phyloP scores from a whole-genome alignment of 192 early-diverging fungal species.

The Geranomyces variabilis region DNA sequence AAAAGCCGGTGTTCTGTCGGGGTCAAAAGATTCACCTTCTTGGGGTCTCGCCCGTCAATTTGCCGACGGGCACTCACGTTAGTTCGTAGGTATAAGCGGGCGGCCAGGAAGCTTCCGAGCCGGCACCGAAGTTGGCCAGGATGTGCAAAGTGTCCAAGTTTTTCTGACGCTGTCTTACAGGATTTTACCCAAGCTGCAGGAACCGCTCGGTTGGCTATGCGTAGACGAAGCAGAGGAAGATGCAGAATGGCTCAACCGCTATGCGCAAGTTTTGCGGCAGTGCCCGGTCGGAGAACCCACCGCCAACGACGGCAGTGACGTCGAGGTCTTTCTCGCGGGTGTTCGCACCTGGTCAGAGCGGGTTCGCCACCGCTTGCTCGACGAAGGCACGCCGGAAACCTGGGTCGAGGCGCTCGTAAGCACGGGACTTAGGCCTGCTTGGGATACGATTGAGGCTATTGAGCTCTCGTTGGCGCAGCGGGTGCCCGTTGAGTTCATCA shows the following conservation, averaged over 20 bases:
- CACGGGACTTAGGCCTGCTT: slow-evolving; percentile 29
- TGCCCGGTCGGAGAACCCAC: slow-evolving; percentile 12
- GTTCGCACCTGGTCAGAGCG: slow-evolving; percentile 32
- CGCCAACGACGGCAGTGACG: not conserved
- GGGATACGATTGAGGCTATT: slow-evolving; percentile 27
- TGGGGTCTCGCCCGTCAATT: slow-evolving; percentile 28
- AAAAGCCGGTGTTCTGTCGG: slow-evolving; percentile 7
- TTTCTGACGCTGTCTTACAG: not conserved
- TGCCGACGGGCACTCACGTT: slow-evolving; percentile 18
- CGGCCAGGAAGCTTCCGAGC: not conserved
- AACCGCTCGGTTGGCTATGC: slow-evolving; percentile 21
- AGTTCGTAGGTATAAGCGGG: not conserved
- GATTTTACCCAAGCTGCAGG: slow-evolving; percentile 8
- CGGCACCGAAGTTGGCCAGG: not conserved
- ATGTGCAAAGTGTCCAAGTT: not conserved
- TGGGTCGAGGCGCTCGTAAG: slow-evolving; percentile 21
- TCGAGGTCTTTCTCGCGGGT: slow-evolving; percentile 18
- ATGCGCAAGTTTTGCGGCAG: slow-evolving; percentile 6
- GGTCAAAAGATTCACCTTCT: slow-evolving; percentile 24
- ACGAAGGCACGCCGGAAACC: slow-evolving; percentile 24
- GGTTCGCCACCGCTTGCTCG: slow-evolving; percentile 14
- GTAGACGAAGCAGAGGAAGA: slow-evolving; percentile 23
- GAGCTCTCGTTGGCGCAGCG: slow-evolving; percentile 4
- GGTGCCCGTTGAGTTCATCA: slow-evolving; percentile 32
- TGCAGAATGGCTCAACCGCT: slow-evolving; percentile 29